Evolutionary conservation across 169 alveolate genomes (phyloP).

Genomic region (Ophryocystis elektroscirrha): DNA sequence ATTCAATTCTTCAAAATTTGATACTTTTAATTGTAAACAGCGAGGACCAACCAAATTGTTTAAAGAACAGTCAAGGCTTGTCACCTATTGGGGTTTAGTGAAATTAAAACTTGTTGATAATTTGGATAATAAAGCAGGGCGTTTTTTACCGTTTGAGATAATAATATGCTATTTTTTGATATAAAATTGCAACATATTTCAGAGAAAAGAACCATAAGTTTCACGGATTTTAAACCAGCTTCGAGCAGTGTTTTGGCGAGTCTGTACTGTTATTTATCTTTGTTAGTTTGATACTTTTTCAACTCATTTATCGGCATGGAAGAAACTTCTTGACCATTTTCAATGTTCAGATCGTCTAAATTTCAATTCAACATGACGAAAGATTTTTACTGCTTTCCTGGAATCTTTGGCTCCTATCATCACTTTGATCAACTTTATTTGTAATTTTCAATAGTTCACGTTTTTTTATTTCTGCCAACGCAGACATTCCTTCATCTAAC

Average conservation of each 20-base stretch:
- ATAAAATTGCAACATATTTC: conserved; percentile 4
- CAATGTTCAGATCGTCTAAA: conserved; percentile 4
- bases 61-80: conserved; percentile 55
- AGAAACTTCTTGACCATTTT: neutral
- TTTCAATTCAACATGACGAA: conserved; percentile 28
- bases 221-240: neutral
- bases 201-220: neutral
- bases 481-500: conserved; percentile 50
- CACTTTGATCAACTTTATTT: neutral
- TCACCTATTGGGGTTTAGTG: conserved; percentile 36
- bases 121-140: conserved; percentile 34
- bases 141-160: conserved; percentile 11
- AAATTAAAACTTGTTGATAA: conserved; percentile 32
- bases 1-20: conserved; percentile 45
- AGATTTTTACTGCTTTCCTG: conserved; percentile 6
- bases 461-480: conserved; percentile 43
- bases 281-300: neutral
- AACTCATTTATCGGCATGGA: neutral
- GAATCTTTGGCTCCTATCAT: neutral
- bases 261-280: neutral
- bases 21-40: conserved; percentile 44
- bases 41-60: conserved; percentile 59
- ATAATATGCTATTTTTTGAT: neutral
- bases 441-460: conserved; percentile 25
- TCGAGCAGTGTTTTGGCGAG: neutral